Evolutionary conservation across 2,329 filamentous ascomycete genomes (phyloP).

Genomic region (Trichoderma sp.): DNA sequence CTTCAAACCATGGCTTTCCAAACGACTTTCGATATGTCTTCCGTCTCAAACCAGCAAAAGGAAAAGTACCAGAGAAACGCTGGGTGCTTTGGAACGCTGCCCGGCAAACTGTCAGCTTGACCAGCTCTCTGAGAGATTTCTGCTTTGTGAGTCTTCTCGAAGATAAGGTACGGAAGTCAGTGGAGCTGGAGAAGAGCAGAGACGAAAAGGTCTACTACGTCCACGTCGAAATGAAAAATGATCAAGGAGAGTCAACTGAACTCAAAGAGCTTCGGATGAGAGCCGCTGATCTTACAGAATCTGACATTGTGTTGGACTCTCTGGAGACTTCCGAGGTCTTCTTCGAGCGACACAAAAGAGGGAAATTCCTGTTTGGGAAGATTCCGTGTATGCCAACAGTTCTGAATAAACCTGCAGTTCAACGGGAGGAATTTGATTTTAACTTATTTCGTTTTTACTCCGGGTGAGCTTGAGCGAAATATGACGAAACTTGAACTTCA

Average conservation of each 20-base stretch:
- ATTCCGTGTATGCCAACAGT: not conserved
- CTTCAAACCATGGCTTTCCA: not conserved
- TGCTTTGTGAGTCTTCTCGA: not conserved
- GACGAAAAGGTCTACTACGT: not conserved
- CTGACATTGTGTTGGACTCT: not conserved
- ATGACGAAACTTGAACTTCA: not conserved
- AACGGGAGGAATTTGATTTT: not conserved
- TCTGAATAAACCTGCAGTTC: not conserved
- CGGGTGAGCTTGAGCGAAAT: not conserved
- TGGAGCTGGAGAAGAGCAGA: not conserved
- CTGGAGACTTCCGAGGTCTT: not conserved
- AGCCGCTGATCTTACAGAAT: not conserved
- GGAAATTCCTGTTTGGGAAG: not conserved
- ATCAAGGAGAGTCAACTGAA: not conserved
- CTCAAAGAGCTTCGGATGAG: not conserved
- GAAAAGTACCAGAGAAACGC: not conserved
- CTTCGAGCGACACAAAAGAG: not conserved
- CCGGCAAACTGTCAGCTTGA: not conserved
- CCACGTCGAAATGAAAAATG: not conserved
- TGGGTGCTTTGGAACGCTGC: not conserved
- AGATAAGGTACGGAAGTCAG: not conserved
- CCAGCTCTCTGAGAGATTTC: not conserved
- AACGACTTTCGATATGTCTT: not conserved
- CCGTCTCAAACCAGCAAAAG: not conserved
- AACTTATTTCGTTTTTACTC: not conserved